Conservation (phyloP, 768 basidiomycete genomes). For the Saitozyma podzolica region DNA sequence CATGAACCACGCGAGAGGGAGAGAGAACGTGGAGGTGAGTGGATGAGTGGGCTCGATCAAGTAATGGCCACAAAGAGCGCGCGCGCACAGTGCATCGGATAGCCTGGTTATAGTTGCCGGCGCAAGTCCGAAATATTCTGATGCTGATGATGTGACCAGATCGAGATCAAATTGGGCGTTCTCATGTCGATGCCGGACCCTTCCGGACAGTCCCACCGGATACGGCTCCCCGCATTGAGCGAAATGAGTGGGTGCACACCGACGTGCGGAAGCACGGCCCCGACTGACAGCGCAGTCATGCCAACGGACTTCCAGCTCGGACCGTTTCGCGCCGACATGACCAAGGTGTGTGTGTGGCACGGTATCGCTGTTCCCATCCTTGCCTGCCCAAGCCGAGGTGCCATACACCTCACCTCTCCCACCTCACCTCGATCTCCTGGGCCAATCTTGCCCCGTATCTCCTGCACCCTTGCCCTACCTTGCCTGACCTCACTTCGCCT, state of each 20-base stretch:
- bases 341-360: constrained; percentile 61
- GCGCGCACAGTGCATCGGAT: too few species aligned
- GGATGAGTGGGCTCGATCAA: background rate
- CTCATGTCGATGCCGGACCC: too few species aligned
- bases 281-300: constrained; percentile 60
- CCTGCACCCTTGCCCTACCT: too few species aligned
- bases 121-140: too few species aligned
- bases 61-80: background rate
- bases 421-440: too few species aligned
- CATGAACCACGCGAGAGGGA: constrained; percentile 30
- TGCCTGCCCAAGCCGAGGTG: too few species aligned
- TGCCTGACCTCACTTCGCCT: too few species aligned
- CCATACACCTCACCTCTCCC: too few species aligned
- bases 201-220: constrained; percentile 7
- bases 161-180: constrained; percentile 47
- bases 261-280: background rate
- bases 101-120: background rate
- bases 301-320: constrained; percentile 63
- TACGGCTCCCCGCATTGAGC: constrained; percentile 34
- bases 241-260: constrained; percentile 32
- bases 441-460: too few species aligned
- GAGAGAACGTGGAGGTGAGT: constrained; percentile 45
- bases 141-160: constrained; percentile 17
- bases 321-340: constrained; percentile 92
- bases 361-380: too few species aligned